A percentile compares a stretch with the other conserved stretches of the same genome.
Conservation (phyloP, 495 filamentous ascomycete species). For the Aspergillus incahuasiensis region DNA sequence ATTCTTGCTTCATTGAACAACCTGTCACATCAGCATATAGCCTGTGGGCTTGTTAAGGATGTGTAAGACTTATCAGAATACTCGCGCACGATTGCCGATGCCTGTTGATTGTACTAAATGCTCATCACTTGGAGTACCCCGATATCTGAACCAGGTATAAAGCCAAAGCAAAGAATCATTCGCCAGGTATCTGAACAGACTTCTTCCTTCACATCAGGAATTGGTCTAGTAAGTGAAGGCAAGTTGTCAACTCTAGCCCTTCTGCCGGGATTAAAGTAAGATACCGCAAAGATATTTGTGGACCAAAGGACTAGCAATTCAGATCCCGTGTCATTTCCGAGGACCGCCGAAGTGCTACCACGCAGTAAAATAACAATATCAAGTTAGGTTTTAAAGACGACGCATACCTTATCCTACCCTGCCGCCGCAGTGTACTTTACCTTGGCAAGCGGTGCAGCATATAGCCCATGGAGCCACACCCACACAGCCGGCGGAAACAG, state of each 20-base stretch:
- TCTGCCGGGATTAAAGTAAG: not conserved
- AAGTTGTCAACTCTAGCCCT: slow-evolving; percentile 2
- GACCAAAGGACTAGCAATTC: not conserved
- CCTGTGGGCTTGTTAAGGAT: too few relatives aligned
- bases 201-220: too few relatives aligned
- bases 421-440: slow-evolving; percentile 31
- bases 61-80: too few relatives aligned
- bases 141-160: not conserved
- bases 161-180: too few relatives aligned
- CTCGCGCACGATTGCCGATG: not conserved
- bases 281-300: not conserved
- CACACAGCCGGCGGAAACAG: slow-evolving; percentile 49
- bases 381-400: not conserved
- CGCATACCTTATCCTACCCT: too few relatives aligned
- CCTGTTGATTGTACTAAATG: not conserved
- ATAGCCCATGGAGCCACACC: slow-evolving; percentile 38
- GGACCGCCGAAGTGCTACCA: not conserved
- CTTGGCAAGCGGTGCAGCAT: slow-evolving; percentile 40
- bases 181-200: too few relatives aligned
- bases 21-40: too few relatives aligned
- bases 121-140: not conserved
- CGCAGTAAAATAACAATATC: not conserved
- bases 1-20: too few relatives aligned
- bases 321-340: not conserved
- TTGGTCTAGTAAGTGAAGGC: too few relatives aligned